Percentiles rank a stretch among this genome's conserved stretches.
phyloP scores from a whole-genome alignment of 1,284 basidiomycete species.

The Trametes pubescens region DNA sequence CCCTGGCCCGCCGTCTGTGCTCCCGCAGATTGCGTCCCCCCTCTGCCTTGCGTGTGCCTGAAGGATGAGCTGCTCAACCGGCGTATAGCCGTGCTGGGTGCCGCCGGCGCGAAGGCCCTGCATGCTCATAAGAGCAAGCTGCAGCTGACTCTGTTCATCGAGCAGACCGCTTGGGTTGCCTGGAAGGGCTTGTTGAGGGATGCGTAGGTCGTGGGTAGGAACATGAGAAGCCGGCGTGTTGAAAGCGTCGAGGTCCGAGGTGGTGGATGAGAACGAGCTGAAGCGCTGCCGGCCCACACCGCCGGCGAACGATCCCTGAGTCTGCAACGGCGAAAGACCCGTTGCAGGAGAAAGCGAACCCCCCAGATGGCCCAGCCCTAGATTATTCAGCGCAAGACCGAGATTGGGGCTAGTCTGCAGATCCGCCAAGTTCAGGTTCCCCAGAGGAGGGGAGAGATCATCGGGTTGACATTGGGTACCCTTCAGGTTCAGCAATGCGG shows the following conservation, averaged over 20 bases:
- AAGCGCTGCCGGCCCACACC: slow-evolving; percentile 10
- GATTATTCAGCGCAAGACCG: slow-evolving; percentile 24
- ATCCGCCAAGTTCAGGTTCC: slow-evolving; percentile 27
- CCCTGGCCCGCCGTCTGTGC: slow-evolving; percentile 8
- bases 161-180: neutral
- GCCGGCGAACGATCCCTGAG: slow-evolving; percentile 8
- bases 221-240: slow-evolving; percentile 23
- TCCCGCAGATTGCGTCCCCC: slow-evolving; percentile 34
- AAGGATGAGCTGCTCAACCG: slow-evolving; percentile 71
- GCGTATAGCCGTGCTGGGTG: slow-evolving; percentile 63
- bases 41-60: slow-evolving; percentile 57
- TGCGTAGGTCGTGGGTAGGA: slow-evolving; percentile 19
- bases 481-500: slow-evolving; percentile 74
- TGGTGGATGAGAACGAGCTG: slow-evolving; percentile 13
- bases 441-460: slow-evolving; percentile 15
- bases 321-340: slow-evolving; percentile 18
- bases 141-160: slow-evolving; percentile 28
- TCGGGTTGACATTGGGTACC: slow-evolving; percentile 58
- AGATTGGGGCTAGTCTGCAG: slow-evolving; percentile 19
- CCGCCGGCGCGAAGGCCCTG: slow-evolving; percentile 29
- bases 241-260: slow-evolving; percentile 22
- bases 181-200: slow-evolving; percentile 15
- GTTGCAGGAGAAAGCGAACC: slow-evolving; percentile 18
- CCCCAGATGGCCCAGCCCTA: slow-evolving; percentile 21
- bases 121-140: slow-evolving; percentile 29